These are phyloP conservation scores for Neurospora sp. DNA, from an alignment of 495 filamentous ascomycete genomes.

Conservation along the genomic window DNA sequence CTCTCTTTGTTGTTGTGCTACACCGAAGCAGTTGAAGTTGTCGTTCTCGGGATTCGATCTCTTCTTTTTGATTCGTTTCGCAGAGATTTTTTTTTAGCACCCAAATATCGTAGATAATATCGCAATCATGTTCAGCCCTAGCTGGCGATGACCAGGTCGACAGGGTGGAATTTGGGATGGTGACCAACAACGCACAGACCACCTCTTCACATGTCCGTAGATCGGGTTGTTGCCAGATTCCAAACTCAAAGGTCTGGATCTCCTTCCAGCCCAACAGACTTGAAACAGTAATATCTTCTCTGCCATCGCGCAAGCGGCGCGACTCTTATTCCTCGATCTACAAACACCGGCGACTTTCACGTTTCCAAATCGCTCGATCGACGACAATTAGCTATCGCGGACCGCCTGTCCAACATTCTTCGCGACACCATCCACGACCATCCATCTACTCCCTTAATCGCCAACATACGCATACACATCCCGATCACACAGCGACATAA, in stretches of 20 bases:
- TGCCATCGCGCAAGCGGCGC: background rate
- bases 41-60: too few relatives aligned
- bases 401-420: background rate
- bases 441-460: background rate
- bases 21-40: too few relatives aligned
- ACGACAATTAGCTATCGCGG: background rate
- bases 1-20: too few relatives aligned
- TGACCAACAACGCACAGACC: background rate
- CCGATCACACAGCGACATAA: background rate
- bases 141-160: background rate
- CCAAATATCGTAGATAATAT: too few relatives aligned
- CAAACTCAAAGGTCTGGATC: background rate
- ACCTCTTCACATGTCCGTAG: background rate
- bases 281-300: background rate
- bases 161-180: background rate
- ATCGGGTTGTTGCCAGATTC: background rate
- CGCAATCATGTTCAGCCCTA: background rate
- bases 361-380: background rate
- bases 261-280: background rate
- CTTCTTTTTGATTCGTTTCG: too few relatives aligned
- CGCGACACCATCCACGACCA: background rate
- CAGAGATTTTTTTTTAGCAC: too few relatives aligned
- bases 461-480: background rate
- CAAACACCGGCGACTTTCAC: background rate
- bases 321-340: background rate